Evolutionary conservation across 306 rosid genomes (phyloP).

Genomic region (Quercus agrifolia): DNA sequence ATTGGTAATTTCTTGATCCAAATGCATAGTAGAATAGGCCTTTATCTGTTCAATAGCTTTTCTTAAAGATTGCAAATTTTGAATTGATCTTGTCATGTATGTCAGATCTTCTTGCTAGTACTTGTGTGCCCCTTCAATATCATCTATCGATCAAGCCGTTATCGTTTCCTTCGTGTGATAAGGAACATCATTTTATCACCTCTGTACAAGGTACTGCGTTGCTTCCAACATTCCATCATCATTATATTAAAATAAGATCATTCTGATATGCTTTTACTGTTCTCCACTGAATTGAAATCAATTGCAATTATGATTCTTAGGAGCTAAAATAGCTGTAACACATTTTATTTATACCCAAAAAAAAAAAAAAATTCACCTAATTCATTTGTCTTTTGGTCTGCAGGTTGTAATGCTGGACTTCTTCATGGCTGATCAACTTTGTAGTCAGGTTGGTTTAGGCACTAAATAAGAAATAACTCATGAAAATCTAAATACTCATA

Average conservation of each 20-base stretch:
- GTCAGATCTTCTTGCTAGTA: conserved; percentile 61
- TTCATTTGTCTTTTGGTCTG: background rate
- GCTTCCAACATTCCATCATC: conserved; percentile 13
- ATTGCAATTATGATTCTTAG: background rate
- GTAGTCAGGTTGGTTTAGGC: conserved; percentile 77
- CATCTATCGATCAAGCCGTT: conserved; percentile 78
- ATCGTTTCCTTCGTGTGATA: conserved; percentile 65
- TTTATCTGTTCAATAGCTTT: background rate
- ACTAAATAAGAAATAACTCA: background rate
- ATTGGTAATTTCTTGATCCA: conserved; percentile 49
- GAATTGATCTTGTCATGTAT: conserved; percentile 12
- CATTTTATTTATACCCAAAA: background rate
- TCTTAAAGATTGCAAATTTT: background rate
- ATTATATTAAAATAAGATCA: background rate
- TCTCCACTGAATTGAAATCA: background rate
- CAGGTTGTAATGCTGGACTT: conserved; percentile 99
- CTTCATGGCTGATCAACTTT: conserved; percentile 99
- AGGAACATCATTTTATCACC: conserved; percentile 90
- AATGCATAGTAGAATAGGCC: background rate
- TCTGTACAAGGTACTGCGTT: conserved; percentile 73
- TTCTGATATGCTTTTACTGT: background rate
- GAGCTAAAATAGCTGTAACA: too few species aligned
- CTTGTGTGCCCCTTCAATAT: conserved; percentile 81
- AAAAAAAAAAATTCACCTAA: background rate
- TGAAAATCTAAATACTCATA: background rate